Conservation (phyloP, 2,329 filamentous ascomycete genomes). For the Trichoderma polysporum region DNA sequence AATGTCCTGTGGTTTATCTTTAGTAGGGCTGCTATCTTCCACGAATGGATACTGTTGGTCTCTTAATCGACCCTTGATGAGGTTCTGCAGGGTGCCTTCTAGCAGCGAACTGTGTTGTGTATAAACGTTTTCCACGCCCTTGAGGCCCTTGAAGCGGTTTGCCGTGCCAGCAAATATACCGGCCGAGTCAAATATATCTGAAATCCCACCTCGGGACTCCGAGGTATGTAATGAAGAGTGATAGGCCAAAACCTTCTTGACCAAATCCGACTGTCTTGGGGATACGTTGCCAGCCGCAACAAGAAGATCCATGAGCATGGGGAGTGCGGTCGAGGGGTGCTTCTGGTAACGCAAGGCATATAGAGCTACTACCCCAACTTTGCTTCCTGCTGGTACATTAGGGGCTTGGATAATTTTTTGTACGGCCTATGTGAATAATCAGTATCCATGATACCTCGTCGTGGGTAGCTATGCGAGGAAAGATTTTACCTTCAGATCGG, state of each 20-base stretch:
- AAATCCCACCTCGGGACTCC: slow-evolving; percentile 73
- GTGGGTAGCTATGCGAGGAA: neutral
- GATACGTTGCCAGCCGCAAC: slow-evolving; percentile 80
- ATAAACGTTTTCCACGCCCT: slow-evolving; percentile 98
- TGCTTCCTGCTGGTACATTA: slow-evolving; percentile 74
- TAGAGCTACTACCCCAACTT: slow-evolving; percentile 86
- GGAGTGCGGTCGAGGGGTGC: slow-evolving; percentile 77
- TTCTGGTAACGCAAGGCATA: slow-evolving; percentile 92
- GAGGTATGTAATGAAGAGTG: slow-evolving; percentile 82
- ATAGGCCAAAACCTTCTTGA: slow-evolving; percentile 80
- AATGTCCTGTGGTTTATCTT: slow-evolving; percentile 95
- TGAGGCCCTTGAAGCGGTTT: slow-evolving; percentile 87
- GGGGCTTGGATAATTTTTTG: slow-evolving; percentile 84
- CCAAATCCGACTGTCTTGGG: slow-evolving; percentile 70
- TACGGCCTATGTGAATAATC: slow-evolving; percentile 58
- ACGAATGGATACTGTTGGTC: slow-evolving; percentile 92
- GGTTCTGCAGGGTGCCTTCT: slow-evolving; percentile 82
- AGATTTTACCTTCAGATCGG: slow-evolving; percentile 76
- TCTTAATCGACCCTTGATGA: slow-evolving; percentile 86
- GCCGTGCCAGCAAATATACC: slow-evolving; percentile 89
- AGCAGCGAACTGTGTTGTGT: slow-evolving; percentile 92
- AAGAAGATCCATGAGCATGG: slow-evolving; percentile 84
- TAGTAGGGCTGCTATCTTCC: slow-evolving; percentile 79
- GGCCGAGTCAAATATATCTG: slow-evolving; percentile 86
- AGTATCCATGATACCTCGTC: slow-evolving; percentile 22